Base-by-base conservation (phyloP, 176 grass and related monocot genomes). In the maize (Zea mays) region DNA sequence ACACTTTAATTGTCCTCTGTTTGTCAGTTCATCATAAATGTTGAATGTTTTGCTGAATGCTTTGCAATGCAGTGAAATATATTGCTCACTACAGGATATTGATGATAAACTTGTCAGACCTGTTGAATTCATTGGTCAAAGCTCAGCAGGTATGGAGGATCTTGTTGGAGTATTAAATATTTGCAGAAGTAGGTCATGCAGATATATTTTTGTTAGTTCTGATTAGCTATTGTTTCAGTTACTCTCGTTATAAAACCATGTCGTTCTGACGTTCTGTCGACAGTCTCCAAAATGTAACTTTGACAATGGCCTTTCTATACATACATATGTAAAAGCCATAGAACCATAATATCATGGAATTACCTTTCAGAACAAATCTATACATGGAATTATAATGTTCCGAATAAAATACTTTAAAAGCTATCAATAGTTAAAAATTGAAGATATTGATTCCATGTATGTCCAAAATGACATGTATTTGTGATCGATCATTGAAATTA, bases 51-150 rank as follows among this genome's bases (percentile, higher is more conserved):
- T 79, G 48, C n/a, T 56, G 37, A 54, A 10, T 67, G 6, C n/a
- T 10, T 43, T 79, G 36, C 7, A 34, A 43, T 79, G 76, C 76
- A 79, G 76, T 4, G 76, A 79, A 67, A 79, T 79, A 67, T 67
- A 43, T 67, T 33, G 7, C 19, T 79, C 76, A 2, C 33, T 79
- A 34, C 36, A 67, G 27, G 5, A 35, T 79, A 55, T 79, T 42
- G 37, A 56, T 43, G 49, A 79, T 55, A 79, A 10, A 17, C 46
- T 51, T 52, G 17, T 79, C 12, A 79, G 48, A 41, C 76, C 62
- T 67, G 63, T 56, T 10, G 8, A 79, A 56, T 79, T 79, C 76
- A 67, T 79, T 67, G 76, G 76, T 33, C 76, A 79, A 67, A 79
- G 76, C 8, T 27, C 62, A 21, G 11, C 76, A 79, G 62, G 76